These are phyloP conservation scores for Mortierella sp. DNA, from an alignment of 371 early-diverging fungal genomes.

Conservation along the genomic window DNA sequence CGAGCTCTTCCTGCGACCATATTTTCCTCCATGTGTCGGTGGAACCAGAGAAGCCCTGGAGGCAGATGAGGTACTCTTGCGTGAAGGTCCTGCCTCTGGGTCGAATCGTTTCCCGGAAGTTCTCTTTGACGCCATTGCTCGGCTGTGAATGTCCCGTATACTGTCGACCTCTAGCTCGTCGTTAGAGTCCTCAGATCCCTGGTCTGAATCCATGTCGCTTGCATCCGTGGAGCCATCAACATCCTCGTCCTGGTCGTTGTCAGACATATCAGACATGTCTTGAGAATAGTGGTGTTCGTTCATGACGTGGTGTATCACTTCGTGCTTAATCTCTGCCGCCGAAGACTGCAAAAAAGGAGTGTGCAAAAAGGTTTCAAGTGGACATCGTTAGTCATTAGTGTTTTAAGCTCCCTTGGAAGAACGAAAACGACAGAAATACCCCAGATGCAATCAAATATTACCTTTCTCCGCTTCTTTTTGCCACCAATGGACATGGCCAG, in stretches of 20 bases:
- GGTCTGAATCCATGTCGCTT: slow-evolving; percentile 31
- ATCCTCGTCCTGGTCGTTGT: slow-evolving; percentile 32
- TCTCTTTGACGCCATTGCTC: slow-evolving; percentile 42
- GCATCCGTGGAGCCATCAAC: slow-evolving; percentile 16
- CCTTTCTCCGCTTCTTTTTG: slow-evolving; percentile 53
- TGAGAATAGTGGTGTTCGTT: slow-evolving; percentile 30
- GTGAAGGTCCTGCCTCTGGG: slow-evolving; percentile 12
- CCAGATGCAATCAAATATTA: not conserved
- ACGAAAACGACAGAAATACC: not conserved
- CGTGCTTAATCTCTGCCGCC: slow-evolving; percentile 26
- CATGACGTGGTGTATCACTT: slow-evolving; percentile 15
- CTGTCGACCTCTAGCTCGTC: slow-evolving; percentile 20
- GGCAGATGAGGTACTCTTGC: slow-evolving; percentile 6
- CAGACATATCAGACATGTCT: slow-evolving; percentile 35
- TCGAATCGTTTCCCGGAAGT: slow-evolving; percentile 54
- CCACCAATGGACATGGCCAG: slow-evolving; percentile 37
- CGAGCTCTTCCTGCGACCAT: slow-evolving; percentile 46
- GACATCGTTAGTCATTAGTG: not conserved
- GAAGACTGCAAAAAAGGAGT: slow-evolving; percentile 26
- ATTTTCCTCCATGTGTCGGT: slow-evolving; percentile 45
- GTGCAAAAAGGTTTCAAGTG: not conserved
- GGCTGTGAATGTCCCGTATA: slow-evolving; percentile 25
- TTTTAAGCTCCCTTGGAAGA: not conserved
- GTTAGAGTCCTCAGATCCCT: slow-evolving; percentile 25
- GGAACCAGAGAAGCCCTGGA: slow-evolving; percentile 18